Conservation (phyloP, 2,329 filamentous ascomycete genomes). For the Eutypa lata region DNA sequence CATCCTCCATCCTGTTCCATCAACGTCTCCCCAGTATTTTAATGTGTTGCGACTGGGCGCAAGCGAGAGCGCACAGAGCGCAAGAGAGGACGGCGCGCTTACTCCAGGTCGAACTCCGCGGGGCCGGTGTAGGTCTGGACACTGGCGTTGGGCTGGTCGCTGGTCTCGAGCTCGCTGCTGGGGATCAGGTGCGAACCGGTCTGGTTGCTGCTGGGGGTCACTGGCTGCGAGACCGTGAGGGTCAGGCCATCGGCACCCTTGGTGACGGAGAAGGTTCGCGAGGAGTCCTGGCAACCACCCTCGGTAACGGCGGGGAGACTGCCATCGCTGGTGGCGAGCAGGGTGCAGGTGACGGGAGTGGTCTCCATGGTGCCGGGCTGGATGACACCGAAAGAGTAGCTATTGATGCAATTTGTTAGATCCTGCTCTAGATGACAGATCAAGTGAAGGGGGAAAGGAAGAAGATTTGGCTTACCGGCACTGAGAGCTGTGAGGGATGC, state of each 20-base stretch:
- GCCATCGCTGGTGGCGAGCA: conserved; percentile 13
- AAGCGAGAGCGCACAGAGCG: too few relatives aligned
- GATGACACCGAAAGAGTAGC: conserved; percentile 15
- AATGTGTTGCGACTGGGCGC: too few relatives aligned
- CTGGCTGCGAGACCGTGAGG: conserved; percentile 24
- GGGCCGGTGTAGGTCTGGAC: conserved; percentile 29
- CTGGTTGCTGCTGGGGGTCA: conserved; percentile 22
- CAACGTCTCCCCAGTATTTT: too few relatives aligned
- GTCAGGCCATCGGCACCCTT: conserved; percentile 20
- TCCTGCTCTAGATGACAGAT: too few relatives aligned
- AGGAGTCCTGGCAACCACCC: conserved; percentile 25
- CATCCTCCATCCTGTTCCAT: too few relatives aligned
- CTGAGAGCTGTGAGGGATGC: conserved; percentile 24
- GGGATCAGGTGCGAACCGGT: conserved; percentile 25
- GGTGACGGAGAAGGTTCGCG: conserved; percentile 25
- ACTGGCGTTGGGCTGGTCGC: conserved; percentile 21
- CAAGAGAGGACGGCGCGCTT: too few relatives aligned
- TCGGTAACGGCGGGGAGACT: conserved; percentile 28
- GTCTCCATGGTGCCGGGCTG: conserved; percentile 24
- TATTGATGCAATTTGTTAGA: conserved; percentile 2
- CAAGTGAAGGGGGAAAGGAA: too few relatives aligned
- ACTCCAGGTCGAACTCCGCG: conserved; percentile 12
- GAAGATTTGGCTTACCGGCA: conserved; percentile 19
- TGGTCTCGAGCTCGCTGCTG: conserved; percentile 18
- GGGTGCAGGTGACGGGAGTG: conserved; percentile 18